phyloP scores from a whole-genome alignment of 805 yeast species.

The Candida methanosorbosa region DNA sequence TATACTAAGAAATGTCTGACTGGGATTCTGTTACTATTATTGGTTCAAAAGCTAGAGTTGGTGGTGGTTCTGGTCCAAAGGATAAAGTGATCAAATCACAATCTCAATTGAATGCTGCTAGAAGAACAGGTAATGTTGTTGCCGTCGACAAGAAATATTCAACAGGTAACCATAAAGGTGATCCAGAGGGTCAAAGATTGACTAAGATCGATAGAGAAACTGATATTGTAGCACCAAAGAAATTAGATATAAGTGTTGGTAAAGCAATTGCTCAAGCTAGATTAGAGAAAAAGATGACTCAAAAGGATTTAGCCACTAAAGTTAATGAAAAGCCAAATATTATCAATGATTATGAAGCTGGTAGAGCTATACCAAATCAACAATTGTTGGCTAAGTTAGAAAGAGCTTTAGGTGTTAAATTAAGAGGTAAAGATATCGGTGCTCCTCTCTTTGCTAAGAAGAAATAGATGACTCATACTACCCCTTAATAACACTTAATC shows the following conservation, averaged over 20 bases:
- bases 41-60: conserved; percentile 82
- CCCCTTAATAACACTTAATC: too few relatives aligned
- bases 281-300: conserved; percentile 81
- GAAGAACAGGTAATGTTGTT: conserved; percentile 83
- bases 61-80: conserved; percentile 76
- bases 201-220: conserved; percentile 90
- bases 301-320: conserved; percentile 93
- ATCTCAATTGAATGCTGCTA: conserved; percentile 82
- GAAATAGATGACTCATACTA: conserved; percentile 20
- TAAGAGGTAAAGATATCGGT: conserved; percentile 95
- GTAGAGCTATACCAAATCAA: conserved; percentile 94
- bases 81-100: conserved; percentile 72
- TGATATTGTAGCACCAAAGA: conserved; percentile 89
- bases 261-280: conserved; percentile 80
- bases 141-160: conserved; percentile 92
- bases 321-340: conserved; percentile 94
- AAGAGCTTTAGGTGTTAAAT: conserved; percentile 87
- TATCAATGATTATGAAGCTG: conserved; percentile 94
- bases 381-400: conserved; percentile 88
- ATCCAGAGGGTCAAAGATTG: conserved; percentile 90
- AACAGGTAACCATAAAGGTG: conserved; percentile 48
- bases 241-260: conserved; percentile 78
- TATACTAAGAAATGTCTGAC: conserved; percentile 43
- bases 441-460: conserved; percentile 66
- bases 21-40: conserved; percentile 91